Conservation (phyloP, 345 rosid species). For the Psidium friedrichsthalianum region DNA sequence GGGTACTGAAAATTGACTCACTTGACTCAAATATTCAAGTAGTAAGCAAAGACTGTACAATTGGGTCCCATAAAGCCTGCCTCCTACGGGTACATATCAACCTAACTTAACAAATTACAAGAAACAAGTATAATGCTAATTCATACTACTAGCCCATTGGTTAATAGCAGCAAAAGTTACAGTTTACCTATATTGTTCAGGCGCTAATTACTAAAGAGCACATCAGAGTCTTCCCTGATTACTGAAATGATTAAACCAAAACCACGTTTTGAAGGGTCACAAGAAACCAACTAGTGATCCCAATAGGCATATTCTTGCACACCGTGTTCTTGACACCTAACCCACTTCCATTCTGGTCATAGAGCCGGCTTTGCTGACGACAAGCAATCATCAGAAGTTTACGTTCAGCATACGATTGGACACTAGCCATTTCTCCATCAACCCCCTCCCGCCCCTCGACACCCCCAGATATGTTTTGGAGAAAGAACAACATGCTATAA, state of each 20-base stretch:
- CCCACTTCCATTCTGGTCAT: background rate
- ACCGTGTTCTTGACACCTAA: background rate
- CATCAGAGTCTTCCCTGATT: background rate
- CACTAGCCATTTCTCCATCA: background rate
- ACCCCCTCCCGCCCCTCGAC: background rate
- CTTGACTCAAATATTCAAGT: background rate
- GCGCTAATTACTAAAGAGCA: background rate
- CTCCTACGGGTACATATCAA: background rate
- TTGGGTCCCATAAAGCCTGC: background rate
- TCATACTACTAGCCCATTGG: background rate
- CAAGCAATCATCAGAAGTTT: background rate
- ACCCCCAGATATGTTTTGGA: background rate
- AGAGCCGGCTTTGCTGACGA: background rate
- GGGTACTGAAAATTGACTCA: background rate
- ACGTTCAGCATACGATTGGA: background rate
- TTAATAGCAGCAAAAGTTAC: background rate
- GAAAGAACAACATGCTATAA: background rate
- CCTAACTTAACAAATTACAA: background rate
- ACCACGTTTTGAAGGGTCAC: background rate
- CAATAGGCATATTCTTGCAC: background rate
- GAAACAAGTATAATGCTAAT: background rate
- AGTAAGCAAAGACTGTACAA: background rate
- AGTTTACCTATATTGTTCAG: background rate
- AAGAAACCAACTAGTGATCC: background rate
- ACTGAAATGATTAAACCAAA: background rate